A percentile compares a stretch with the other conserved stretches of the same genome.
Conservation (phyloP, 768 basidiomycete genomes). For the Pleurotus sapidus region DNA sequence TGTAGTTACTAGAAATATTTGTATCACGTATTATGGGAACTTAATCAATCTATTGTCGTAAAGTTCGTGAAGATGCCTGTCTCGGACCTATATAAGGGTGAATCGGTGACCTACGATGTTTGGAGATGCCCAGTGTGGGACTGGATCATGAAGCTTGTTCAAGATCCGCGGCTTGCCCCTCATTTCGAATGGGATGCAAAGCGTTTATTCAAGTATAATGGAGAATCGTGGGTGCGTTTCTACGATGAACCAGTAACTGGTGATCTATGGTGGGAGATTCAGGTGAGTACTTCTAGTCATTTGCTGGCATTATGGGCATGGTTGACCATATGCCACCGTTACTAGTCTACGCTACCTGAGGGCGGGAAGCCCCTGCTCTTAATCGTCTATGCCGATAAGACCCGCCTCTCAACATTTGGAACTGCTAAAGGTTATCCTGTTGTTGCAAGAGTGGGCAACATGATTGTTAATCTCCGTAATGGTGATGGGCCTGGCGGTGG, state of each 20-base stretch:
- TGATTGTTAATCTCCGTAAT: slow-evolving; percentile 30
- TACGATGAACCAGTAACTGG: slow-evolving; percentile 36
- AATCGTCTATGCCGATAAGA: slow-evolving; percentile 40
- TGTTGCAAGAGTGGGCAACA: slow-evolving; percentile 26
- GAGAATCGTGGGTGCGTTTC: slow-evolving; percentile 22
- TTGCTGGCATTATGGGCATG: not conserved
- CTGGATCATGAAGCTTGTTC: slow-evolving; percentile 25
- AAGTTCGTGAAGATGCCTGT: slow-evolving; percentile 3
- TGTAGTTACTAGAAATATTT: too few species aligned
- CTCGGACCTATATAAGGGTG: slow-evolving; percentile 15
- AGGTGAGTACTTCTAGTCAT: slow-evolving; percentile 21
- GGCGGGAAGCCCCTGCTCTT: slow-evolving; percentile 23
- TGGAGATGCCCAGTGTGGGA: slow-evolving; percentile 19
- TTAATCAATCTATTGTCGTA: slow-evolving; percentile 2
- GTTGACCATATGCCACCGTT: slow-evolving; percentile 2
- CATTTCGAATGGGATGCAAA: slow-evolving; percentile 30
- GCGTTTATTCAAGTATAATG: slow-evolving; percentile 24
- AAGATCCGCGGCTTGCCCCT: slow-evolving; percentile 17
- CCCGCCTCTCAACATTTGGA: slow-evolving; percentile 33
- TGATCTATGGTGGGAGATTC: slow-evolving; percentile 31
- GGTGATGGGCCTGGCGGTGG: slow-evolving; percentile 29
- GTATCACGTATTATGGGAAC: too few species aligned
- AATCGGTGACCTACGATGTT: slow-evolving; percentile 15
- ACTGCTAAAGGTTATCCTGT: slow-evolving; percentile 35
- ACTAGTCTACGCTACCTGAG: slow-evolving; percentile 16